Evolutionary conservation across 345 rosid species (phyloP).

Genomic region (Camelina laxa): DNA sequence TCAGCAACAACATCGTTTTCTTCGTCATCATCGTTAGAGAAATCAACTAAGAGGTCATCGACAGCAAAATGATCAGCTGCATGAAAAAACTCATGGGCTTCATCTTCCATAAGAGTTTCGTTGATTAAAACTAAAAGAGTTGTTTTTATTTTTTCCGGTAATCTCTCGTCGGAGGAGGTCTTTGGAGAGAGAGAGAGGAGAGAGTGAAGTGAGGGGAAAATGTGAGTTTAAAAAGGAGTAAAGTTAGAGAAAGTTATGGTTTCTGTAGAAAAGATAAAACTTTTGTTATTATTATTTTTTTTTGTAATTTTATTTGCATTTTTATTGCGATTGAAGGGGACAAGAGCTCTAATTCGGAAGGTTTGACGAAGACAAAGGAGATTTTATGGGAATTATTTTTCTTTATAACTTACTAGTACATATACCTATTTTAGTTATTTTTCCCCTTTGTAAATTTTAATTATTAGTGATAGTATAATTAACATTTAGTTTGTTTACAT

Average conservation of each 20-base stretch:
- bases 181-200: constrained; percentile 38
- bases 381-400: constrained; percentile 22
- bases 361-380: constrained; percentile 45
- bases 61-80: constrained; percentile 74
- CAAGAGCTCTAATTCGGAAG: constrained; percentile 41
- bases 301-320: constrained; percentile 1
- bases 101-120: constrained; percentile 36
- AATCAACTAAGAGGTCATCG: constrained; percentile 83
- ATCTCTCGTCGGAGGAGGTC: constrained; percentile 34
- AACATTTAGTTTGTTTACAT: too few species aligned
- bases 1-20: constrained; percentile 49
- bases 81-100: constrained; percentile 39
- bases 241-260: constrained; percentile 47
- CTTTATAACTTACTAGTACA: not conserved
- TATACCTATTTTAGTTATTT: constrained; percentile 26
- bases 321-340: constrained; percentile 48
- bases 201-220: constrained; percentile 46
- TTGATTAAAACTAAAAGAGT: not conserved
- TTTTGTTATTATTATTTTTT: not conserved
- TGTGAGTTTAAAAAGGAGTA: constrained; percentile 46
- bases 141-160: constrained; percentile 11
- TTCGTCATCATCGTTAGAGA: constrained; percentile 74
- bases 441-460: not conserved
- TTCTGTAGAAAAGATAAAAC: constrained; percentile 21
- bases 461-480: not conserved